A percentile compares a stretch with the other conserved stretches of the same genome.
These are phyloP conservation scores for Yamadazyma endophytica DNA, from an alignment of 805 yeast genomes.

Conservation along the genomic window DNA sequence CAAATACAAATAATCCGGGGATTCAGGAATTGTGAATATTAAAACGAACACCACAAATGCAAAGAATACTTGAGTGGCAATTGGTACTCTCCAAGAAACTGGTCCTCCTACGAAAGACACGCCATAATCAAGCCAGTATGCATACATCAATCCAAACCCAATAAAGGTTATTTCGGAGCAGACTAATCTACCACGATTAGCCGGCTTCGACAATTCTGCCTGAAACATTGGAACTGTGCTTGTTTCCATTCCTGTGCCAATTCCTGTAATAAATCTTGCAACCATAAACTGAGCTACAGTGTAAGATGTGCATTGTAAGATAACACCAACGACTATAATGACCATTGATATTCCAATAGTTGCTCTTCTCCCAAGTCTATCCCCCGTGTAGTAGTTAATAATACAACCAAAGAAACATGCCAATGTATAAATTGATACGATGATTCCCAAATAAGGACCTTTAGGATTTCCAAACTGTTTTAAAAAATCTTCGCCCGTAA, in stretches of 20 bases:
- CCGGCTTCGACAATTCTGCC: constrained; percentile 61
- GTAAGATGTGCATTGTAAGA: constrained; percentile 48
- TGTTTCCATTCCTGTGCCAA: constrained; percentile 73
- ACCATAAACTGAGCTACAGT: constrained; percentile 34
- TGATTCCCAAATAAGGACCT: constrained; percentile 57
- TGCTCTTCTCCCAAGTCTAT: constrained; percentile 29
- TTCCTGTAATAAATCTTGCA: constrained; percentile 68
- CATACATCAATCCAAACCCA: constrained; percentile 62
- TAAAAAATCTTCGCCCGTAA: constrained; percentile 40
- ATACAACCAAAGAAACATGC: constrained; percentile 22
- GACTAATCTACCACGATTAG: constrained; percentile 63
- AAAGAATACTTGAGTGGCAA: constrained; percentile 47
- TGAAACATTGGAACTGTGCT: constrained; percentile 81
- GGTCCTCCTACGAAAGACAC: constrained; percentile 53
- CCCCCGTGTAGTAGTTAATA: constrained; percentile 28
- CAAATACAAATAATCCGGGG: constrained; percentile 51
- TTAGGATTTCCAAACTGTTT: constrained; percentile 15
- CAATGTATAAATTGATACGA: constrained; percentile 51
- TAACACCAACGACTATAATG: constrained; percentile 50
- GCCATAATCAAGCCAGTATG: constrained; percentile 75
- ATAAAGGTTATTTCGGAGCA: constrained; percentile 67
- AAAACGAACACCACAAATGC: constrained; percentile 39
- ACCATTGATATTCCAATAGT: constrained; percentile 15
- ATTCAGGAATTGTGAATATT: constrained; percentile 45
- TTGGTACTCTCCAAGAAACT: constrained; percentile 40